Evolutionary conservation across 257 asterid genomes (phyloP), one percentile per base, ranked within the genome.

Genomic region (Rauvolfia tetraphylla): DNA sequence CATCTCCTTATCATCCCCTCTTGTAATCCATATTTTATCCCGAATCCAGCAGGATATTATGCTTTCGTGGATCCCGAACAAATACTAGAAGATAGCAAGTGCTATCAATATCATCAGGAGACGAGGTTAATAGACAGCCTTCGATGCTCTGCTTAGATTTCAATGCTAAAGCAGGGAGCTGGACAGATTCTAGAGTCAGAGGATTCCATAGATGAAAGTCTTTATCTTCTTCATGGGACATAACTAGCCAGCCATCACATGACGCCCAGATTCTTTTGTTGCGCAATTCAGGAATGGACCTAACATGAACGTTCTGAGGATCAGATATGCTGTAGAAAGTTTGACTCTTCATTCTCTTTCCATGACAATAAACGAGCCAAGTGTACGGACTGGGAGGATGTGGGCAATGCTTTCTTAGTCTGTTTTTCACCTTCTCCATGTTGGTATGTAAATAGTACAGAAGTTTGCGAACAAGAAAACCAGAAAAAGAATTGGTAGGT

Each of bases 181-280:
- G 14, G 0, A 49, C 49, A 0, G 48, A 31, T 17, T 71, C 41
- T 25, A 71, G 34, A 34, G 75, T 71, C 17, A 29, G 27, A 2
- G 58, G 75, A 71, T 71, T 71, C 63, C 63, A 71, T 0, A 71
- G 75, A 49, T 27, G 23, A 48, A 48, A 71, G 44, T 27, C 17
- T 4, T 7, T 5, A 0, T 71, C 27, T 4, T 4, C 75, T 27
- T 41, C 44, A 9, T 41, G 44, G 4, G 10, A 10, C 36, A 71
- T 5, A 71, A 71, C 75, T 15, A 71, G 5, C 75, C 75, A 71
- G 17, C 75, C 62, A 49, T 31, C n/a, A 61, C 62, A 13, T 36
- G 44, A 71, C 23, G 17, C 0, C 46, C n/a, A n/a, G n/a, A n/a
- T n/a, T n/a, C n/a, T n/a, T n/a, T n/a, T n/a, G n/a, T n/a, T n/a